Conservation (phyloP, 192 early-diverging fungal species). For the Funneliformis mosseae region DNA sequence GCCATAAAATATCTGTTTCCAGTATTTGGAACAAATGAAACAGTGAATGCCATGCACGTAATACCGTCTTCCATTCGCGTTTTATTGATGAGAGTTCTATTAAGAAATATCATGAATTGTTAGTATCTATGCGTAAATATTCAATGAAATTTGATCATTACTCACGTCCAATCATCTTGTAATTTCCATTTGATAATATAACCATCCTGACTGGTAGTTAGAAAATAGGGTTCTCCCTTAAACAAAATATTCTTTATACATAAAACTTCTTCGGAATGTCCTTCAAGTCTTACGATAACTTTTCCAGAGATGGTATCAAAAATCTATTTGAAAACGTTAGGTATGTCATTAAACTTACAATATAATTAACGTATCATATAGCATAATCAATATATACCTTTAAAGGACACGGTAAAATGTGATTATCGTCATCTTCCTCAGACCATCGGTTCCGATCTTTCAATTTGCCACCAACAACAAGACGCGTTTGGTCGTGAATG, state of each 20-base stretch:
- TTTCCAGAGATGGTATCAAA: constrained; percentile 84
- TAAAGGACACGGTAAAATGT: constrained; percentile 90
- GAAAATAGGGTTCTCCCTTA: constrained; percentile 78
- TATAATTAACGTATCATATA: not conserved
- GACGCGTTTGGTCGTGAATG: constrained; percentile 59
- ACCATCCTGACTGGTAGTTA: constrained; percentile 94
- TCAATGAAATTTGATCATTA: not conserved
- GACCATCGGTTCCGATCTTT: constrained; percentile 91
- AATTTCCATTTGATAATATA: constrained; percentile 92
- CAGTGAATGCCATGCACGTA: constrained; percentile 96
- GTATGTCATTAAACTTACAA: not conserved
- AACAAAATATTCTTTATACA: constrained; percentile 77
- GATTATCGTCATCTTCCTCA: constrained; percentile 89
- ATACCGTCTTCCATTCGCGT: constrained; percentile 78
- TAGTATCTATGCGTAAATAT: not conserved
- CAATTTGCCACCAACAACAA: constrained; percentile 86
- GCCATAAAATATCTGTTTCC: constrained; percentile 94
- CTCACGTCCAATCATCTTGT: constrained; percentile 76
- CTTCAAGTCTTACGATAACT: constrained; percentile 76
- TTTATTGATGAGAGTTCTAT: constrained; percentile 62
- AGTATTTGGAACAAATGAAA: constrained; percentile 90
- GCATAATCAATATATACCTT: constrained; percentile 53
- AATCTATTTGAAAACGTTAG: constrained; percentile 42
- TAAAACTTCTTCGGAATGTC: constrained; percentile 88
- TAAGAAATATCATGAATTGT: not conserved